These are phyloP conservation scores for Phytopythium sindhum DNA, from an alignment of 352 stramenopile species.

Conservation along the genomic window DNA sequence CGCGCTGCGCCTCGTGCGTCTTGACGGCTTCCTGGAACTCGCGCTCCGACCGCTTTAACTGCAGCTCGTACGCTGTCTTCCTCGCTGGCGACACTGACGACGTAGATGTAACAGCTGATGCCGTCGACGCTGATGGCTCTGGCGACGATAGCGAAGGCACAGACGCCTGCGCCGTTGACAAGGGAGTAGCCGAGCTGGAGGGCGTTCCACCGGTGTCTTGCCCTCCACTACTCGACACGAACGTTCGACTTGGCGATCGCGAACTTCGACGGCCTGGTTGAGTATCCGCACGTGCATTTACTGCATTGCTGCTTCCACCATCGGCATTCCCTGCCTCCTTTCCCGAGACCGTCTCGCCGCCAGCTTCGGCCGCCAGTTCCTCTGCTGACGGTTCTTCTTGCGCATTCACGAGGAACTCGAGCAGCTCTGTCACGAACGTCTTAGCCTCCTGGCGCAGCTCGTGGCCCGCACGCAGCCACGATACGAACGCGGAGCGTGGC, in stretches of 20 bases:
- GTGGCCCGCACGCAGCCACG: constrained; percentile 86
- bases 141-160: background rate
- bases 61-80: constrained; percentile 39
- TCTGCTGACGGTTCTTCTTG: constrained; percentile 22
- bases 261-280: background rate
- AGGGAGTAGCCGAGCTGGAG: background rate
- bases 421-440: constrained; percentile 66
- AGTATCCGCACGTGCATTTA: background rate
- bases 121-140: background rate
- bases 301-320: background rate
- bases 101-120: background rate
- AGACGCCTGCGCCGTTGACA: background rate
- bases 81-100: background rate
- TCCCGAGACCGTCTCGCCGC: background rate
- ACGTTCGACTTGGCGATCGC: background rate
- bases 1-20: constrained; percentile 35
- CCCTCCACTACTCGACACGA: background rate
- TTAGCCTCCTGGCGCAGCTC: constrained; percentile 89
- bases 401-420: constrained; percentile 75
- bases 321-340: background rate
- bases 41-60: constrained; percentile 43
- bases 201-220: too few relatives aligned
- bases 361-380: constrained; percentile 5
- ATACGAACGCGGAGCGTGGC: constrained; percentile 75
- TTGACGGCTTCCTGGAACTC: constrained; percentile 38